These are phyloP conservation scores for Hypoxylon sp. DNA, from an alignment of 2,329 filamentous ascomycete genomes.

Conservation along the genomic window DNA sequence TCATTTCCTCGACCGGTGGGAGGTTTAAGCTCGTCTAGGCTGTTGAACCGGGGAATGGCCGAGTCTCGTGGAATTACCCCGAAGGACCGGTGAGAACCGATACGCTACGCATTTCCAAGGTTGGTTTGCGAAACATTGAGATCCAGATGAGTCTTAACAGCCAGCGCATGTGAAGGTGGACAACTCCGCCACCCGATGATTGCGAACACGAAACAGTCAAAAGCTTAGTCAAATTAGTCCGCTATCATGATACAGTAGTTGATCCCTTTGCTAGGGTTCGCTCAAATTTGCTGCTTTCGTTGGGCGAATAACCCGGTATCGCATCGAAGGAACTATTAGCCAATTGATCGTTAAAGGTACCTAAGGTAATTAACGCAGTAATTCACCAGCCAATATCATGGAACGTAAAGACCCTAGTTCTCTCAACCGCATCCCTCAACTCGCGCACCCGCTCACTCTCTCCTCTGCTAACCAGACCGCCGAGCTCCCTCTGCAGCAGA, in stretches of 20 bases:
- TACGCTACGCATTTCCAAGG: not conserved
- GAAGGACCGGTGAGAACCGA: not conserved
- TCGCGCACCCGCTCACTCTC: slow-evolving; percentile 19
- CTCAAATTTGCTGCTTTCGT: not conserved
- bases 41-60: slow-evolving; percentile 10
- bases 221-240: not conserved
- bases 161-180: not conserved
- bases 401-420: slow-evolving; percentile 20
- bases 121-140: no score
- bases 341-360: not conserved
- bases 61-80: not conserved
- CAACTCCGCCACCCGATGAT: not conserved
- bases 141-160: not conserved
- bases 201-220: not conserved
- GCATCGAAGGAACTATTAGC: not conserved
- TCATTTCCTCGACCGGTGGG: slow-evolving; percentile 12
- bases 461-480: slow-evolving; percentile 8
- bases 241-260: not conserved
- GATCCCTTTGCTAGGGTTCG: not conserved
- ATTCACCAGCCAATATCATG: slow-evolving; percentile 32
- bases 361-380: not conserved
- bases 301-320: not conserved
- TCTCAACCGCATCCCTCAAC: slow-evolving; percentile 36
- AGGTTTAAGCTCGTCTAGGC: not conserved
- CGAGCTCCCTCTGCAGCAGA: slow-evolving; percentile 39